Evolutionary conservation across 768 basidiomycete genomes (phyloP), one percentile per base, ranked within the genome.

Genomic region (Boletus speciosus): DNA sequence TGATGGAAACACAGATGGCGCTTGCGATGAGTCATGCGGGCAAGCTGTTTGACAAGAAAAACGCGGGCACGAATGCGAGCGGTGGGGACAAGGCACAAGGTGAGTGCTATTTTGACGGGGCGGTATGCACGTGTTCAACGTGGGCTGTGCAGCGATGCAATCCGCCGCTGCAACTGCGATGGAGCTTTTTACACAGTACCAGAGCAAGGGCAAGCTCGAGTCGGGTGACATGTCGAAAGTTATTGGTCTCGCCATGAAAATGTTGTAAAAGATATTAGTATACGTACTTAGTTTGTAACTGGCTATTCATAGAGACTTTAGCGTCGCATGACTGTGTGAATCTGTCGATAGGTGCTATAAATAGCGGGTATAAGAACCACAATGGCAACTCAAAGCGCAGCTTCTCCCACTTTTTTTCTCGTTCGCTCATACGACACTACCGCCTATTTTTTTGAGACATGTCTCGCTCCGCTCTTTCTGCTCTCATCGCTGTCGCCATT

Each of bases 391-490:
- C 15, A 15, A 40, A 6, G 15, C 29, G 31, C 56, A 45, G 14
- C 32, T 16, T 19, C 1, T 38, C 9, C 25, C 8, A n/a, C 14
- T 15, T 39, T 42, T 47, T 53, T 54, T 36, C 6, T 39, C 23
- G 11, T 45, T 37, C 16, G 36, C 12, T 36, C 27, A 9, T 5
- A 1, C 27, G 29, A 29, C 29, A 21, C 2, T 31, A 21, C 19
- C n/a, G 4, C n/a, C 6, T 44, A 27, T 6, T 37, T 36, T 36
- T 43, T 58, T 60, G 71, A 71, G 69, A 66, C 66, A 80, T 80
- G 79, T 76, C 76, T 62, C 75, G 71, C 64, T 71, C 70, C 76
- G 62, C 73, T 78, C 78, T 74, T 79, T 79, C 73, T 51, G 62
- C 67, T 21, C 53, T 74, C 49, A 44, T 76, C 25, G 60, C 66